A percentile compares a stretch with the other conserved stretches of the same genome.
Conservation (phyloP, 2,329 filamentous ascomycete species). For the Colletotrichum horii region DNA sequence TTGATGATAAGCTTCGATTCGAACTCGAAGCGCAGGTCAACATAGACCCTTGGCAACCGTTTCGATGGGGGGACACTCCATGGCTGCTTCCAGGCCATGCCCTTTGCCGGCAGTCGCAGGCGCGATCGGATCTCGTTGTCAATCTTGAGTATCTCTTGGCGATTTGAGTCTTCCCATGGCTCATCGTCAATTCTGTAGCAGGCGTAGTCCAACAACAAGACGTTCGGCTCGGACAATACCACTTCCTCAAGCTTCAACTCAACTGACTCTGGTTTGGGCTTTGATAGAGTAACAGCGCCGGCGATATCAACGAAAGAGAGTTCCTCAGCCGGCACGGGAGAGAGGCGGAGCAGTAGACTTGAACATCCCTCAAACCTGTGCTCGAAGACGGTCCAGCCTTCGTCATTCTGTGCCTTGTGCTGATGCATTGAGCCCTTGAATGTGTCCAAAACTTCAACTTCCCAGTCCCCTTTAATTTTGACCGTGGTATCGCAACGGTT, state of each 20-base stretch:
- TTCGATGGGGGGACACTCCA: constrained; percentile 27
- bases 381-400: constrained; percentile 28
- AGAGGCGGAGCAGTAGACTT: constrained; percentile 30
- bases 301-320: not conserved
- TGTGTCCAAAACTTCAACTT: constrained; percentile 30
- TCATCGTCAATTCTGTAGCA: constrained; percentile 26
- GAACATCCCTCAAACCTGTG: constrained; percentile 33
- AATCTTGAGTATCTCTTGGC: constrained; percentile 30
- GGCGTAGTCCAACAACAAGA: constrained; percentile 34
- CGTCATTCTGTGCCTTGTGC: not conserved
- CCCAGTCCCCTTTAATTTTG: constrained; percentile 29
- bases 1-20: constrained; percentile 22
- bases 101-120: constrained; percentile 29
- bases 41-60: constrained; percentile 21
- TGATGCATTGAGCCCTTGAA: constrained; percentile 25
- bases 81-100: constrained; percentile 30
- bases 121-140: constrained; percentile 31
- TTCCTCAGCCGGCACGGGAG: not conserved
- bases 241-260: constrained; percentile 9
- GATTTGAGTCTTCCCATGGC: constrained; percentile 22
- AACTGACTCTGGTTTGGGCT: not conserved
- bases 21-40: constrained; percentile 30
- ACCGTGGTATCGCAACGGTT: constrained; percentile 24
- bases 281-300: not conserved
- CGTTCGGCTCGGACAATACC: constrained; percentile 31